These are phyloP conservation scores for Salvia hispanica DNA, from an alignment of 257 asterid species.

Conservation along the genomic window DNA sequence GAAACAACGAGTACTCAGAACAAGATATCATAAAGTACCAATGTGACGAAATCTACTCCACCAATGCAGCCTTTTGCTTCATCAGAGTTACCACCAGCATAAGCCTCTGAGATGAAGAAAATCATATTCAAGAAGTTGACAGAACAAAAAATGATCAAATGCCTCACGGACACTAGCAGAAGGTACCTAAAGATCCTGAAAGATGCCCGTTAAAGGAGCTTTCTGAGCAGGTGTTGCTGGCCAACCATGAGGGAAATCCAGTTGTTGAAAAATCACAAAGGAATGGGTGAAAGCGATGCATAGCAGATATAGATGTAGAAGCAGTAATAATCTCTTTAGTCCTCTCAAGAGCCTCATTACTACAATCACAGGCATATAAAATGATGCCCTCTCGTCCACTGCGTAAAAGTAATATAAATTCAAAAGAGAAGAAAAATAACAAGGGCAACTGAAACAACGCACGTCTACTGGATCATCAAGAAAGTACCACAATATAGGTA, in stretches of 20 bases:
- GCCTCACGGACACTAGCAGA: conserved; percentile 13
- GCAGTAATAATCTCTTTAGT: conserved; percentile 62
- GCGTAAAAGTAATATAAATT: conserved; percentile 31
- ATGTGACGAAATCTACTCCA: conserved; percentile 78
- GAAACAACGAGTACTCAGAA: not conserved
- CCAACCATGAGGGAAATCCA: conserved; percentile 74
- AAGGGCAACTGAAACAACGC: conserved; percentile 11
- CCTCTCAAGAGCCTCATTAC: conserved; percentile 82
- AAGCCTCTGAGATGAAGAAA: conserved; percentile 22
- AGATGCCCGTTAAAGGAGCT: conserved; percentile 36
- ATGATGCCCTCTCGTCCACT: conserved; percentile 60
- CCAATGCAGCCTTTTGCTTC: conserved; percentile 62
- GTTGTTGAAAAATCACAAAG: conserved; percentile 69
- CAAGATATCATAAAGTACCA: conserved; percentile 51
- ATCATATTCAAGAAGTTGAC: conserved; percentile 11
- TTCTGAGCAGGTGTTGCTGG: conserved; percentile 54
- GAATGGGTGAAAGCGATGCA: conserved; percentile 58
- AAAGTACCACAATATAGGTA: conserved; percentile 61
- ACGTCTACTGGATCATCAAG: conserved; percentile 1
- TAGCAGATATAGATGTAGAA: conserved; percentile 47
- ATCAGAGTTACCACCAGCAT: conserved; percentile 43
- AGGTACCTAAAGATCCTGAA: conserved; percentile 44
- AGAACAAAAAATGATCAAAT: conserved; percentile 2
- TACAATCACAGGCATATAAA: conserved; percentile 85
- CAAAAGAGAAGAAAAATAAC: conserved; percentile 7